Percentiles rank a stretch among this genome's conserved stretches.
Evolutionary conservation across 2,329 filamentous ascomycete species (phyloP).

Genomic region (Paraphaeosphaeria minitans): DNA sequence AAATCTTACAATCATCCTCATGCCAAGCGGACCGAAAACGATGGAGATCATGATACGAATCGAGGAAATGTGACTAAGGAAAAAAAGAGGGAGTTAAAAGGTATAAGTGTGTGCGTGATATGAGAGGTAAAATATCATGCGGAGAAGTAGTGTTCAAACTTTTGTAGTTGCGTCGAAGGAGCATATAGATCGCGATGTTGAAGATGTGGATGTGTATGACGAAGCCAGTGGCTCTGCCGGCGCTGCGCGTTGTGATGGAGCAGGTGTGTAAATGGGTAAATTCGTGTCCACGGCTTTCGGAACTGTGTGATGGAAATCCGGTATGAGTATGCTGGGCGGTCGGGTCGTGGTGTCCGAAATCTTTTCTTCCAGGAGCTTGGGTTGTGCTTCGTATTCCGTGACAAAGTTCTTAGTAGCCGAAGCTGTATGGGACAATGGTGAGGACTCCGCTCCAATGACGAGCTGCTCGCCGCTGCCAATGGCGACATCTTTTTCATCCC

Average conservation of each 20-base stretch:
- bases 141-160: not conserved
- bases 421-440: constrained; percentile 11
- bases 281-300: constrained; percentile 23
- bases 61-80: not conserved
- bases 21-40: not conserved
- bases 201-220: not conserved
- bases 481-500: constrained; percentile 31
- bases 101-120: not conserved
- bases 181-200: constrained; percentile 1
- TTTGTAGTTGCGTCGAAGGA: not conserved
- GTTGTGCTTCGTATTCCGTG: constrained; percentile 18
- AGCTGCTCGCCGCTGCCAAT: constrained; percentile 24
- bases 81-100: not conserved
- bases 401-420: constrained; percentile 18
- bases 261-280: constrained; percentile 1
- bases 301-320: constrained; percentile 27
- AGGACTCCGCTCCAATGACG: constrained; percentile 18
- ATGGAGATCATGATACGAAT: not conserved
- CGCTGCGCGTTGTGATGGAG: not conserved
- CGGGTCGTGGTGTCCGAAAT: constrained; percentile 38
- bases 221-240: not conserved
- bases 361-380: constrained; percentile 39
- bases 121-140: not conserved
- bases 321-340: constrained; percentile 30
- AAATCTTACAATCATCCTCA: constrained; percentile 11